Evolutionary conservation across 2,329 filamentous ascomycete species (phyloP).

Genomic region (Nemania bipapillata): DNA sequence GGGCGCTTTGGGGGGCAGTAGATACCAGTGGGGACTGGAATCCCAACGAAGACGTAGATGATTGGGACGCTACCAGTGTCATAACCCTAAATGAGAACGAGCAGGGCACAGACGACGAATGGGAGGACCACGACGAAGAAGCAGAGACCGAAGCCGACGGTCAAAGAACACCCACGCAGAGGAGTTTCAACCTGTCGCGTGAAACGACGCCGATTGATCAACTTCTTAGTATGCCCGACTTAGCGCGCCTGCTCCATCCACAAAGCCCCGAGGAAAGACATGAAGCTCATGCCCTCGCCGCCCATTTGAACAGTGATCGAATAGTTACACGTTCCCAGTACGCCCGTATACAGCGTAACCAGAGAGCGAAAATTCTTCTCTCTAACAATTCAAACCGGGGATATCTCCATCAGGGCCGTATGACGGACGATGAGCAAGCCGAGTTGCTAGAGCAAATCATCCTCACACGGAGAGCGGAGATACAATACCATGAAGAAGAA

Average conservation of each 20-base stretch:
- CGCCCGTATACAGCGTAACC: slow-evolving; percentile 72
- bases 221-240: slow-evolving; percentile 71
- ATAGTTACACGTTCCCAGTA: slow-evolving; percentile 87
- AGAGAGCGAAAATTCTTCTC: slow-evolving; percentile 75
- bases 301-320: slow-evolving; percentile 75
- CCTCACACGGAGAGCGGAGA: slow-evolving; percentile 60
- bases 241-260: slow-evolving; percentile 85
- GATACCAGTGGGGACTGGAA: slow-evolving; percentile 84
- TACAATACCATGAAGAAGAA: slow-evolving; percentile 37
- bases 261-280: slow-evolving; percentile 79
- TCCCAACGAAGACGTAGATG: slow-evolving; percentile 64
- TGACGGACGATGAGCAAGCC: slow-evolving; percentile 69
- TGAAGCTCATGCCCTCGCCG: slow-evolving; percentile 82
- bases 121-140: slow-evolving; percentile 55
- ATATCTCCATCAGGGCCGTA: slow-evolving; percentile 50
- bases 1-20: slow-evolving; percentile 84
- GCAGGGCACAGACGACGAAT: slow-evolving; percentile 60
- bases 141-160: slow-evolving; percentile 55
- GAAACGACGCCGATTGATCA: slow-evolving; percentile 71
- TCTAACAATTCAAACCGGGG: slow-evolving; percentile 57
- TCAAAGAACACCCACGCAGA: slow-evolving; percentile 78
- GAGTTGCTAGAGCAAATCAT: slow-evolving; percentile 70
- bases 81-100: slow-evolving; percentile 64
- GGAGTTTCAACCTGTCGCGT: slow-evolving; percentile 59
- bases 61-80: slow-evolving; percentile 82